Evolutionary conservation across 805 yeast genomes (phyloP), one percentile per base, ranked within the genome.

Genomic region (Wickerhamomyces alni): DNA sequence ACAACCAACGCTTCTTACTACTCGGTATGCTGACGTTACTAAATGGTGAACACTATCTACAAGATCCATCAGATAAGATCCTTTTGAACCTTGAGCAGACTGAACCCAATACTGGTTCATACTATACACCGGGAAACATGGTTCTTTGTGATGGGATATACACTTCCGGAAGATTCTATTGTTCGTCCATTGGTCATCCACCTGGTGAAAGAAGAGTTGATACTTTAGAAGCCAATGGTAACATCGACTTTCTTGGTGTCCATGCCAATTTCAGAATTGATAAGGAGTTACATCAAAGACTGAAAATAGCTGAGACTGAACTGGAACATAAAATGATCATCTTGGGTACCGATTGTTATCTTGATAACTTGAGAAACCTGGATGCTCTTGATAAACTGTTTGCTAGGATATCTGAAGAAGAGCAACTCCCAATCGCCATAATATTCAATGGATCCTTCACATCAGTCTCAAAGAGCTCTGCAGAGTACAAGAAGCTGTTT

Each of bases 111-210:
- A 67, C 67, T 3, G 87, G 81, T 0, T 70, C 82, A 8, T 89
- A 76, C 52, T 81, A 75, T 52, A 71, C 69, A 18, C 75, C 80
- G 3, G 98, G 99, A 2, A 79, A 82, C 66, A 78, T 82, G 50
- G 76, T 87, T 0, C 62, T 91, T 2, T 82, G 84, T 38, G 95
- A 87, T 54, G 99, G 99, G 15, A 77, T 86, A 15, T 87, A 87
- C 55, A 79, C 81, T 3, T 74, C 77, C 15, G 69, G 69, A 21
- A 78, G 73, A 35, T 88, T 93, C 55, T 78, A 82, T 47, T 94
- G 83, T 1, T 72, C 83, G 22, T 73, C 82, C 5, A 70, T 93
- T 37, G 82, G 84, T 3, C 96, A 87, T 43, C 98, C 99, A 3
- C 88, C 93, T 0, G 82, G 87, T 3, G 99, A 93, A 57, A 68